Evolutionary conservation across 768 basidiomycete genomes (phyloP).

Genomic region (Xanthoconium purpureum): DNA sequence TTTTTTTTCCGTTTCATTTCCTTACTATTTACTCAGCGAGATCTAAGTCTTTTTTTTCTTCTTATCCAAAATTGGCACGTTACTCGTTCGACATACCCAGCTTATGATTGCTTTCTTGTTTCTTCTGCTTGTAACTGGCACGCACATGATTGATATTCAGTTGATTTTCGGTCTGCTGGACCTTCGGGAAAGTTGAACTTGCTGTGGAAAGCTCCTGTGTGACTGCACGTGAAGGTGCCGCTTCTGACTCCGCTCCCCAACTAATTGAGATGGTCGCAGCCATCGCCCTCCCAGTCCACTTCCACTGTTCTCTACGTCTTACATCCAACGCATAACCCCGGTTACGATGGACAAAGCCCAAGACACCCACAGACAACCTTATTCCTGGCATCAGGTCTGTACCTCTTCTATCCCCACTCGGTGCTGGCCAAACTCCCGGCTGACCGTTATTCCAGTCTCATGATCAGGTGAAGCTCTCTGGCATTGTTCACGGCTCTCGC

Average conservation of each 20-base stretch:
- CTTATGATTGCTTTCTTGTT: constrained; percentile 18
- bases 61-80: constrained; percentile 9
- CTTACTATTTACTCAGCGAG: constrained; percentile 15
- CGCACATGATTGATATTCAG: constrained; percentile 23
- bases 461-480: constrained; percentile 59
- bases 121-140: constrained; percentile 26
- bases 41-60: constrained; percentile 3
- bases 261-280: constrained; percentile 23
- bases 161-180: constrained; percentile 3
- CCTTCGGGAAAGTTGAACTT: neutral
- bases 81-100: constrained; percentile 27
- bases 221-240: constrained; percentile 27
- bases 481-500: constrained; percentile 8
- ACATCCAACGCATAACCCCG: constrained; percentile 11
- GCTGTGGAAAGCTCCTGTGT: constrained; percentile 3
- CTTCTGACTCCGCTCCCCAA: constrained; percentile 36
- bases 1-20: neutral
- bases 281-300: constrained; percentile 6
- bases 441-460: constrained; percentile 56
- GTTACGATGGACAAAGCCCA: constrained; percentile 25
- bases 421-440: constrained; percentile 17
- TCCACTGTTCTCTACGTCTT: constrained; percentile 10
- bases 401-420: neutral
- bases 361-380: constrained; percentile 40
- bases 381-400: constrained; percentile 86